phyloP scores from a whole-genome alignment of 2,329 filamentous ascomycete species.

The Alternaria alternata region DNA sequence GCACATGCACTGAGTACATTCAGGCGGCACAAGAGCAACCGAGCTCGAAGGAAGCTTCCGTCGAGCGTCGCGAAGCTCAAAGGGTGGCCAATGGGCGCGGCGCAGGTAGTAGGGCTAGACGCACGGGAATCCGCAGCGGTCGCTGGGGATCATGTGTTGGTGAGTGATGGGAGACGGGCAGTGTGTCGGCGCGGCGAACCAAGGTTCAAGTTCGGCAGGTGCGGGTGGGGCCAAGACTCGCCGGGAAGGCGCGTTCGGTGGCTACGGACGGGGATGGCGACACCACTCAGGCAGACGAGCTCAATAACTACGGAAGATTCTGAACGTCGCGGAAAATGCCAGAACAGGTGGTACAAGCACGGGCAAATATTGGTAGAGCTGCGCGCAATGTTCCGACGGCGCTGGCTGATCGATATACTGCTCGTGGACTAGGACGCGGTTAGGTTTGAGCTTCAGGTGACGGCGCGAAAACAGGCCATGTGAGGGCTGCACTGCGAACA shows the following conservation, averaged over 20 bases:
- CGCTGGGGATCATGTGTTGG: conserved; percentile 13
- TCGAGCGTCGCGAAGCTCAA: conserved; percentile 26
- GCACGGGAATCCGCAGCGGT: conserved; percentile 22
- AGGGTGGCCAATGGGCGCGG: conserved; percentile 34
- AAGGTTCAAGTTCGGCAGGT: conserved; percentile 13
- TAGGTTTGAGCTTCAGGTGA: conserved; percentile 18
- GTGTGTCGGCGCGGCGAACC: conserved; percentile 16
- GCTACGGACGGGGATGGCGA: conserved; percentile 1
- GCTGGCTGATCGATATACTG: conserved; percentile 16
- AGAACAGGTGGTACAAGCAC: conserved; percentile 14
- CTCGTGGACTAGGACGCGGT: conserved; percentile 8
- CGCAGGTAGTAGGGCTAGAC: conserved; percentile 18
- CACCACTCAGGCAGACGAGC: background rate
- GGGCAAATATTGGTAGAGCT: conserved; percentile 2
- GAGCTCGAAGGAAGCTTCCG: conserved; percentile 37
- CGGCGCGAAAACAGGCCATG: conserved; percentile 21
- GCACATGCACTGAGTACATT: conserved; percentile 53
- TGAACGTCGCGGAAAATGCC: background rate
- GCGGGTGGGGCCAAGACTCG: conserved; percentile 20
- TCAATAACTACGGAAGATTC: background rate
- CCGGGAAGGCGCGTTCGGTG: conserved; percentile 13
- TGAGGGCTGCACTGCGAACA: conserved; percentile 25
- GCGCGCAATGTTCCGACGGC: conserved; percentile 8
- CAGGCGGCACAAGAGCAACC: conserved; percentile 47
- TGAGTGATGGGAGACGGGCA: conserved; percentile 7